Evolutionary conservation across 768 basidiomycete genomes (phyloP).

Genomic region (Phlebiopsis flavidoalba): DNA sequence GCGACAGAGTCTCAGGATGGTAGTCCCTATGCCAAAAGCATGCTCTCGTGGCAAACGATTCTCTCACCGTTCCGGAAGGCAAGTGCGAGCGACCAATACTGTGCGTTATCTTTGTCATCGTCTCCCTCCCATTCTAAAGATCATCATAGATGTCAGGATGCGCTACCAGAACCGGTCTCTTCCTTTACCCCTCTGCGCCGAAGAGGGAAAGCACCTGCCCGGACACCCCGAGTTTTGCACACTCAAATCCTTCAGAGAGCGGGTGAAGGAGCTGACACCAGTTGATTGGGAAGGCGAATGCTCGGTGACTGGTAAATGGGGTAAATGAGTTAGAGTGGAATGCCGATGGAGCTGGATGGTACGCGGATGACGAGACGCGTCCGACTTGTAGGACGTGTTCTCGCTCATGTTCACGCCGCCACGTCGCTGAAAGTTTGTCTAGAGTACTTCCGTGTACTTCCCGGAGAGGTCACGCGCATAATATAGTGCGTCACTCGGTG

Average conservation of each 20-base stretch:
- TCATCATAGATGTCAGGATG: conserved; percentile 47
- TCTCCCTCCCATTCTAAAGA: not conserved
- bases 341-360: not conserved
- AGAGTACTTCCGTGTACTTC: not conserved
- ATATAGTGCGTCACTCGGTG: not conserved
- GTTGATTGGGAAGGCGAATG: conserved; percentile 65
- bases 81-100: conserved; percentile 33
- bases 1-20: not conserved
- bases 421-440: not conserved
- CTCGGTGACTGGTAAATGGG: not conserved
- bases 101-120: conserved; percentile 27
- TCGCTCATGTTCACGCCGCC: not conserved
- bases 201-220: conserved; percentile 59
- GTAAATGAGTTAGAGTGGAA: not conserved
- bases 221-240: conserved; percentile 75
- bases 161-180: conserved; percentile 69
- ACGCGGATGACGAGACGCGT: not conserved
- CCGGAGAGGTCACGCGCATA: not conserved
- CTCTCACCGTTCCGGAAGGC: conserved; percentile 33
- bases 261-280: conserved; percentile 63
- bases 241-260: conserved; percentile 53
- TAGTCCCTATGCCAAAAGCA: conserved; percentile 7
- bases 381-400: not conserved
- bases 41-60: conserved; percentile 31
- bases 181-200: conserved; percentile 58